phyloP scores from a whole-genome alignment of 1,139 yeast genomes.

The Blastobotrys malaysiensis region DNA sequence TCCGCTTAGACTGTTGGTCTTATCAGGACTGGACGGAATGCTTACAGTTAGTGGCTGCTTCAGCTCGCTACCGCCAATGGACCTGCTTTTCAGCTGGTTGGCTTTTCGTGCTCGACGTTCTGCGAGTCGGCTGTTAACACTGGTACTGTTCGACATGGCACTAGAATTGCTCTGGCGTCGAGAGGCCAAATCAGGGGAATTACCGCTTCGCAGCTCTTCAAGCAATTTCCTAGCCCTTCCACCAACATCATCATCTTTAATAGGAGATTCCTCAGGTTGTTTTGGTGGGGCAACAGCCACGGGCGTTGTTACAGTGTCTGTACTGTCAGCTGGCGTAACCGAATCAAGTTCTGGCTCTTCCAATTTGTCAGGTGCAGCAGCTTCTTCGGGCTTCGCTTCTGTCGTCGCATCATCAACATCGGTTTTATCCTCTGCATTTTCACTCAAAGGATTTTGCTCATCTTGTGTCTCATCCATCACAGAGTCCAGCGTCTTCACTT shows the following conservation, averaged over 20 bases:
- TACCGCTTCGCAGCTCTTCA: constrained; percentile 48
- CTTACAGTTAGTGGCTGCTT: not conserved
- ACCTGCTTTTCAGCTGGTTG: constrained; percentile 15
- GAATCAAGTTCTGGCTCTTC: not conserved
- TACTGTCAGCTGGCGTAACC: not conserved
- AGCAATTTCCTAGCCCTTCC: constrained; percentile 56
- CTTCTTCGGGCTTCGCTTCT: not conserved
- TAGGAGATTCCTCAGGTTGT: constrained; percentile 1
- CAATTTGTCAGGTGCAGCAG: not conserved
- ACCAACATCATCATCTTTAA: constrained; percentile 51
- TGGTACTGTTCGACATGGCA: constrained; percentile 11
- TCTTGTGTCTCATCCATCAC: constrained; percentile 1
- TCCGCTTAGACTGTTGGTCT: not conserved
- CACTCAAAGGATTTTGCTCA: not conserved
- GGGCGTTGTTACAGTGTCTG: not conserved
- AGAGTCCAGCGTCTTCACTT: not conserved
- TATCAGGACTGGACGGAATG: not conserved
- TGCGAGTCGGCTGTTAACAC: constrained; percentile 18
- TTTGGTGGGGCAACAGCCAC: not conserved
- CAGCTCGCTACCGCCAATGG: not conserved
- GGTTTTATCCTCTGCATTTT: not conserved
- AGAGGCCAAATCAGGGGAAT: constrained; percentile 15
- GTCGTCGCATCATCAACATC: not conserved
- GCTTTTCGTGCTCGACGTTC: constrained; percentile 28
- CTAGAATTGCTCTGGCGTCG: constrained; percentile 17